Conservation (phyloP, 2,329 filamentous ascomycete species). For the Alternaria tenuissima region DNA sequence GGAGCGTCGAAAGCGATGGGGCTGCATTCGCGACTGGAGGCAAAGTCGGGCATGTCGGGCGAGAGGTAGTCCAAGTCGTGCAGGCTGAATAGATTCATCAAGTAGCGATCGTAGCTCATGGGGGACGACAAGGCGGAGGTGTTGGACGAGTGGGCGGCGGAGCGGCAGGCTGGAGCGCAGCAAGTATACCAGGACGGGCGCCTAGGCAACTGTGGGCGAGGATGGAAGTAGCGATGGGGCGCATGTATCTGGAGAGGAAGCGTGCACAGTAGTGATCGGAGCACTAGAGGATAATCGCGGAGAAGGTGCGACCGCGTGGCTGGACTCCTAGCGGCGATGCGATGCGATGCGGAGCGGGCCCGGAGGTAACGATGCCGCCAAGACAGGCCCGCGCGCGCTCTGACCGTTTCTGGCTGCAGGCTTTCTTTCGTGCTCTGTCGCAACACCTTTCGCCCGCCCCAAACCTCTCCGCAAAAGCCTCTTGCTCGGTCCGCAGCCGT, state of each 20-base stretch:
- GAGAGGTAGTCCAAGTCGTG: conserved; percentile 34
- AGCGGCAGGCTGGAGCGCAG: conserved; percentile 8
- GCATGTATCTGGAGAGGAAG: not conserved
- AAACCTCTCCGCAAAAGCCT: not conserved
- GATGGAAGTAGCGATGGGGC: not conserved
- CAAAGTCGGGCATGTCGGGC: conserved; percentile 25
- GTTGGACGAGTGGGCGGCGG: not conserved
- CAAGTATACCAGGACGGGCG: not conserved
- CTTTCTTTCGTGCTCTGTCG: conserved; percentile 28
- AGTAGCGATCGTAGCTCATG: conserved; percentile 22
- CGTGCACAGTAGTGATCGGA: no score
- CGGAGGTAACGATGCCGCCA: conserved; percentile 23
- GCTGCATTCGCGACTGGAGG: conserved; percentile 36
- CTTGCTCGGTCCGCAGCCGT: not conserved
- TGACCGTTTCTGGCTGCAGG: conserved; percentile 17
- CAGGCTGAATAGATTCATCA: conserved; percentile 28
- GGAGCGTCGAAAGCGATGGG: conserved; percentile 31
- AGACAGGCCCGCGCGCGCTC: conserved; percentile 11
- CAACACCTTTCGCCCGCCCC: not conserved
- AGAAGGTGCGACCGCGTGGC: not conserved
- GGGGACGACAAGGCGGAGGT: conserved; percentile 1
- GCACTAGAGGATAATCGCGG: not conserved
- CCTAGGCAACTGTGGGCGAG: conserved; percentile 1
- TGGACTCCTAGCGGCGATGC: conserved; percentile 6
- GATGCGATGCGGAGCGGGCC: conserved; percentile 11